Evolutionary conservation across 805 yeast genomes (phyloP).

Genomic region (Priceomyces melissophilus): DNA sequence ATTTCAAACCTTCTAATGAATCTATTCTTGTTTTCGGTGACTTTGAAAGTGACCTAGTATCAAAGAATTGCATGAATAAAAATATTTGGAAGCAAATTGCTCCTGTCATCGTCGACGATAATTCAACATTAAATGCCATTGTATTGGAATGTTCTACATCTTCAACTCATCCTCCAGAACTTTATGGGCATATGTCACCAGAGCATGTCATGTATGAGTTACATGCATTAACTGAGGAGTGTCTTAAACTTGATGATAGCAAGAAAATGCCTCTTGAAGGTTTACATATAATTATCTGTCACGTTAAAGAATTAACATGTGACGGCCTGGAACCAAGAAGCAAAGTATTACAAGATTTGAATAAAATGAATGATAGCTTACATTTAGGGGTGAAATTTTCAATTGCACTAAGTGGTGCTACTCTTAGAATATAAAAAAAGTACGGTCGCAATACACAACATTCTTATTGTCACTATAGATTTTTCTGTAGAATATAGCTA

Average conservation of each 20-base stretch:
- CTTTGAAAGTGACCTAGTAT: slow-evolving; percentile 63
- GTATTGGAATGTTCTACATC: slow-evolving; percentile 72
- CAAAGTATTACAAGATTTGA: slow-evolving; percentile 48
- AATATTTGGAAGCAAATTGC: slow-evolving; percentile 59
- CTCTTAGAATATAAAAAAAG: slow-evolving; percentile 19
- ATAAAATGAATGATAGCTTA: slow-evolving; percentile 29
- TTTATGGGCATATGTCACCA: slow-evolving; percentile 85
- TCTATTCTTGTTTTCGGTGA: slow-evolving; percentile 75
- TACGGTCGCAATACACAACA: background rate
- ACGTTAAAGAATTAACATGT: slow-evolving; percentile 41
- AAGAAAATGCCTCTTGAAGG: slow-evolving; percentile 35
- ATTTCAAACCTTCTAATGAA: slow-evolving; percentile 26
- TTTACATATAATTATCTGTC: slow-evolving; percentile 47
- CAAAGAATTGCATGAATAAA: slow-evolving; percentile 34
- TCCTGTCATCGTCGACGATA: slow-evolving; percentile 34
- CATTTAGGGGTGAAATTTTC: slow-evolving; percentile 47
- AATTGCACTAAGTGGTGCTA: slow-evolving; percentile 54
- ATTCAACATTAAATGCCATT: slow-evolving; percentile 45
- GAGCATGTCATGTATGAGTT: slow-evolving; percentile 58
- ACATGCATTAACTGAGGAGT: slow-evolving; percentile 14
- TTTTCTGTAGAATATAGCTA: background rate
- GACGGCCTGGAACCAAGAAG: slow-evolving; percentile 52
- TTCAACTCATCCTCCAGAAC: slow-evolving; percentile 38
- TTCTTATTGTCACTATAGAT: background rate
- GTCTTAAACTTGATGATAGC: slow-evolving; percentile 10